These are phyloP conservation scores for Botrytis hyacinthi DNA, from an alignment of 2,329 filamentous ascomycete species.

Conservation along the genomic window DNA sequence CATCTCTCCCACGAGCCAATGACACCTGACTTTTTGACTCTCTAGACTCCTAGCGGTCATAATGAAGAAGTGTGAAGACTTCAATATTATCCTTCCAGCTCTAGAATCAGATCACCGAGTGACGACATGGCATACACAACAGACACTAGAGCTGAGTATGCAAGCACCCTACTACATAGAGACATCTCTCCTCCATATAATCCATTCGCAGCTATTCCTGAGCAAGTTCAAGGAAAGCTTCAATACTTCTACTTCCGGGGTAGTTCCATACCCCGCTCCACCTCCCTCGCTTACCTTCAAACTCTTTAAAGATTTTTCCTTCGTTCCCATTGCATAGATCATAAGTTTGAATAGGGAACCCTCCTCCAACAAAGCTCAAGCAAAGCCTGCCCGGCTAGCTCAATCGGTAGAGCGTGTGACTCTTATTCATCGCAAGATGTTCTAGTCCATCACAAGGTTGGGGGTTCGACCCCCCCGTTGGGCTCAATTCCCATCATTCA, in stretches of 20 bases:
- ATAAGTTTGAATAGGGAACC: accelerated
- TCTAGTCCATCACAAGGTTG: constrained; percentile 7
- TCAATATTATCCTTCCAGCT: not conserved
- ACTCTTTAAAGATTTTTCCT: not conserved
- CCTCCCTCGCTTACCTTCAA: not conserved
- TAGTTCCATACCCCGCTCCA: not conserved
- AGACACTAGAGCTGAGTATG: not conserved
- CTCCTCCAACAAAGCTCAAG: not conserved
- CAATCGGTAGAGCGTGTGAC: constrained; percentile 39
- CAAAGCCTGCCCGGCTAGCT: constrained; percentile 31
- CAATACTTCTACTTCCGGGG: not conserved
- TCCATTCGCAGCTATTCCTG: not conserved
- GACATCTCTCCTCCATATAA: not conserved
- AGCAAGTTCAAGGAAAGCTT: not conserved
- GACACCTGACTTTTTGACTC: not conserved
- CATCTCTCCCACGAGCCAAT: not conserved
- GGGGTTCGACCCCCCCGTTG: constrained; percentile 12
- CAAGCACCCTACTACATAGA: not conserved
- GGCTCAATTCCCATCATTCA: not conserved
- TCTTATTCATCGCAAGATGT: constrained; percentile 26
- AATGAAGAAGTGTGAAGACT: not conserved
- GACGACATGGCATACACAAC: not conserved
- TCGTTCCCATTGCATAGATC: accelerated
- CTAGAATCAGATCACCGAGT: not conserved
- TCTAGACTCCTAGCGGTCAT: not conserved